phyloP scores from a whole-genome alignment of 129 eudicot genomes.

The Glebionis coronaria region DNA sequence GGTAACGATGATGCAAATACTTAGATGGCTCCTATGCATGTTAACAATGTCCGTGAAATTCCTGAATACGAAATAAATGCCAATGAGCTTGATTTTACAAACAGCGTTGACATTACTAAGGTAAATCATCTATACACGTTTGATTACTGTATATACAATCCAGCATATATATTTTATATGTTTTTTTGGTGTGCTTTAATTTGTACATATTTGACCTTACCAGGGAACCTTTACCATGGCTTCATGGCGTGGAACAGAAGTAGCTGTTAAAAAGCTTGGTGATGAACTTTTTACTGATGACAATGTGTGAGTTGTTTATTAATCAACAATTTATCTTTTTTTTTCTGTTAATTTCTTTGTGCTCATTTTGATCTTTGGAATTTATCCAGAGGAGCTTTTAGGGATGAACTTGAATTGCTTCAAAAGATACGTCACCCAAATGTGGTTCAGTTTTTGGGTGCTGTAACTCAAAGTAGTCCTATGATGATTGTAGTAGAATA shows the following conservation, averaged over 20 bases:
- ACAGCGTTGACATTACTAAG: constrained; percentile 72
- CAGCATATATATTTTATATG: not conserved
- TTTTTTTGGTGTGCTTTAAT: not conserved
- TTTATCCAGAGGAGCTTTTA: constrained; percentile 64
- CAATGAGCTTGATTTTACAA: constrained; percentile 84
- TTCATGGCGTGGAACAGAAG: constrained; percentile 94
- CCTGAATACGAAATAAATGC: constrained; percentile 96
- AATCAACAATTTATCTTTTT: not conserved
- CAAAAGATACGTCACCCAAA: constrained; percentile 97
- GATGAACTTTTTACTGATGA: constrained; percentile 76
- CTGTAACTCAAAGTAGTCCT: constrained; percentile 98
- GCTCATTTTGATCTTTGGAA: not conserved
- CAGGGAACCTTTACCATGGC: constrained; percentile 85
- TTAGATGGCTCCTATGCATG: constrained; percentile 93
- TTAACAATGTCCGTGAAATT: constrained; percentile 69
- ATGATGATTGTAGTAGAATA: constrained; percentile 97
- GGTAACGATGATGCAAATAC: constrained; percentile 15
- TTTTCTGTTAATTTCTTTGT: not conserved
- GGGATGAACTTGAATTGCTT: constrained; percentile 88
- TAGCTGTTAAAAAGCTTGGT: constrained; percentile 88
- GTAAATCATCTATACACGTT: constrained; percentile 32
- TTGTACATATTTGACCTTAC: constrained; percentile 3
- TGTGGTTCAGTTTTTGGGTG: constrained; percentile 96
- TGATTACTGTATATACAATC: not conserved
- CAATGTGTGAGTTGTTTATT: constrained; percentile 71